Evolutionary conservation across 1,139 yeast species (phyloP), one percentile per base, ranked within the genome.

Genomic region (Taphrina confusa): DNA sequence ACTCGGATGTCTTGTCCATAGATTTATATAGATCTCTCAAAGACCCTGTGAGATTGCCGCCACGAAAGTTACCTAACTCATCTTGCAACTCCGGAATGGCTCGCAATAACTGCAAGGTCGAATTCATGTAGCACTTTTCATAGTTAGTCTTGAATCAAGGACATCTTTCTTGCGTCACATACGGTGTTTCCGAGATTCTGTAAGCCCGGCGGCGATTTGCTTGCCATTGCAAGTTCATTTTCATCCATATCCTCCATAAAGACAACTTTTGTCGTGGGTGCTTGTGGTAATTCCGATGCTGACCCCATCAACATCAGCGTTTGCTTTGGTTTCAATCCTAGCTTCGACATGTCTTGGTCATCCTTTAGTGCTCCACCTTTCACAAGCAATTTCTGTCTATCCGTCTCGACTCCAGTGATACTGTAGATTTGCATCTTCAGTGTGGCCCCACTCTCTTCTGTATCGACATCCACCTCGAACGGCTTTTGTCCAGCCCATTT

Each of bases 101-200:
- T 66, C 80, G 82, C 65, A 92, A 74, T 0, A 91, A 84, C 73
- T 92, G 98, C 65, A 92, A 75, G 1, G 96, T 83, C 1, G 97
- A 84, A 72, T 92, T 92, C 73, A 92, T 80, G 73, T 59, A 59
- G 16, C 46, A 37, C 37, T 50, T 20, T 11, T 18, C 4, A 18
- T 14, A n/a, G 34, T 39, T 16, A 50, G 45, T 8, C 36, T 25
- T 37, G 22, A 25, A 16, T 30, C 36, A 16, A 18, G 27, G 2
- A 16, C 34, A 8, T 11, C 16, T 3, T n/a, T 37, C 18, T n/a
- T n/a, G 20, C 44, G 16, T 57, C 20, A 49, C 92, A 92, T 73
- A 98, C 94, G 1, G 98, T 92, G 70, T 94, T 92, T 22, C 98
- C 98, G 70, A 90, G 76, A 71, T 92, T 92, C 62, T 81, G 80